These are phyloP conservation scores for Echeveria elegans DNA, from an alignment of 164 flowering plant species.

Conservation along the genomic window DNA sequence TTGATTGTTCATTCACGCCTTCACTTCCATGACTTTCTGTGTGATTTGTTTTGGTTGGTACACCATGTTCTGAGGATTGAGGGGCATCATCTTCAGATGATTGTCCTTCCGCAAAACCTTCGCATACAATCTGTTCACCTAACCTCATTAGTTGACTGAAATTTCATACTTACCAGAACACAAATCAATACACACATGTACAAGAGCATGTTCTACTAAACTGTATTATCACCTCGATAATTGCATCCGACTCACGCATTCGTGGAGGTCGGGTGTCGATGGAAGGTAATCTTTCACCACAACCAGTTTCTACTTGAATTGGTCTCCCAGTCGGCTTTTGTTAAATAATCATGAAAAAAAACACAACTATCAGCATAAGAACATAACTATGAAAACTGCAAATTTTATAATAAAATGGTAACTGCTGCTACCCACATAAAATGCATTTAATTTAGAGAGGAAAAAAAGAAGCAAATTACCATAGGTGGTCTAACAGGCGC, in stretches of 20 bases:
- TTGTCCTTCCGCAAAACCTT: conserved; percentile 57
- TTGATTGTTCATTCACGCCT: conserved; percentile 27
- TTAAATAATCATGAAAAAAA: conserved; percentile 1
- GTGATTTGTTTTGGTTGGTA: conserved; percentile 26
- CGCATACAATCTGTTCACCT: conserved; percentile 64
- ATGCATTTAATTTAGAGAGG: background rate
- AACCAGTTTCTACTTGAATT: conserved; percentile 41
- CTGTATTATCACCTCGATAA: conserved; percentile 62
- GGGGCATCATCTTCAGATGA: conserved; percentile 42
- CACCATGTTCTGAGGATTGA: conserved; percentile 29
- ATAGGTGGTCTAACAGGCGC: conserved; percentile 51
- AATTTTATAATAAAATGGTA: background rate
- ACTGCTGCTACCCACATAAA: background rate
- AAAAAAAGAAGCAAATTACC: conserved; percentile 37
- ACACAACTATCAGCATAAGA: too few species aligned
- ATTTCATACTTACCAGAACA: background rate
- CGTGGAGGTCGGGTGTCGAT: conserved; percentile 41
- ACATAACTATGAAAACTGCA: background rate
- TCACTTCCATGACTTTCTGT: conserved; percentile 26
- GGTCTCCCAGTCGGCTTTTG: conserved; percentile 89
- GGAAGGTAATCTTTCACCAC: conserved; percentile 44
- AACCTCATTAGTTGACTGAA: conserved; percentile 14
- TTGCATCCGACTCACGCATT: conserved; percentile 61
- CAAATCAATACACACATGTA: background rate
- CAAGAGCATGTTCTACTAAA: background rate